A percentile compares a stretch with the other conserved stretches of the same genome.
Evolutionary conservation across 768 basidiomycete species (phyloP).

Genomic region (Leccinum incarnatum): DNA sequence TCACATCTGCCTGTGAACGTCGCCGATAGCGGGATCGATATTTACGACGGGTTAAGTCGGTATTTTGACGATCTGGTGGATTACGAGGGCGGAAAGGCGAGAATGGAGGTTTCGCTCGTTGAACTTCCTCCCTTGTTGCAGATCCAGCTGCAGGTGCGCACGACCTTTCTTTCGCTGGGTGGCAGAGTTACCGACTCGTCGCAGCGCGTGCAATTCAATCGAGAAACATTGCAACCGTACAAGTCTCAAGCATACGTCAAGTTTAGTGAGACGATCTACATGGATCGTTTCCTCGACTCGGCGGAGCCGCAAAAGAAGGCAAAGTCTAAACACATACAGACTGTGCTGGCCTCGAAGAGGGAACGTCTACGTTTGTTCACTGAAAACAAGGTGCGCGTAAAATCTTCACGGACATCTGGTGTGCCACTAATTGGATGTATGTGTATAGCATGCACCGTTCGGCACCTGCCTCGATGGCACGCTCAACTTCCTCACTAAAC

Average conservation of each 20-base stretch:
- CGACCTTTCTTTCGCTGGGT: background rate
- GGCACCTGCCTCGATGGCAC: conserved; percentile 54
- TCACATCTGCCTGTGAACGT: conserved; percentile 95
- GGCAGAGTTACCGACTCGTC: conserved; percentile 7
- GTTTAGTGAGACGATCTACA: conserved; percentile 80
- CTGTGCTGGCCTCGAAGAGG: conserved; percentile 59
- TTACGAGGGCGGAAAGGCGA: conserved; percentile 80
- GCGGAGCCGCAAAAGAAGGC: conserved; percentile 70
- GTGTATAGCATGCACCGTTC: conserved; percentile 62
- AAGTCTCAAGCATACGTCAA: conserved; percentile 96
- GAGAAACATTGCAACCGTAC: conserved; percentile 85
- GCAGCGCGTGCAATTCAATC: conserved; percentile 92
- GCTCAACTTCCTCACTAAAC: conserved; percentile 53
- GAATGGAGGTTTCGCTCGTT: conserved; percentile 84
- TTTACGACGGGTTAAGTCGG: conserved; percentile 89
- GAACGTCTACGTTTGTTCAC: conserved; percentile 67
- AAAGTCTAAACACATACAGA: conserved; percentile 66
- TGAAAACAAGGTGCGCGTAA: conserved; percentile 61
- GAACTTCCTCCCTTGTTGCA: conserved; percentile 89
- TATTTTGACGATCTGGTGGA: conserved; percentile 91
- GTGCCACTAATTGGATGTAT: background rate
- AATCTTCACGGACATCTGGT: background rate
- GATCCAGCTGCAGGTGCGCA: conserved; percentile 86
- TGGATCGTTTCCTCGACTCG: conserved; percentile 89
- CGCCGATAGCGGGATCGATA: conserved; percentile 80